phyloP scores from a whole-genome alignment of 768 basidiomycete species.

The Lactarius akahatsu region DNA sequence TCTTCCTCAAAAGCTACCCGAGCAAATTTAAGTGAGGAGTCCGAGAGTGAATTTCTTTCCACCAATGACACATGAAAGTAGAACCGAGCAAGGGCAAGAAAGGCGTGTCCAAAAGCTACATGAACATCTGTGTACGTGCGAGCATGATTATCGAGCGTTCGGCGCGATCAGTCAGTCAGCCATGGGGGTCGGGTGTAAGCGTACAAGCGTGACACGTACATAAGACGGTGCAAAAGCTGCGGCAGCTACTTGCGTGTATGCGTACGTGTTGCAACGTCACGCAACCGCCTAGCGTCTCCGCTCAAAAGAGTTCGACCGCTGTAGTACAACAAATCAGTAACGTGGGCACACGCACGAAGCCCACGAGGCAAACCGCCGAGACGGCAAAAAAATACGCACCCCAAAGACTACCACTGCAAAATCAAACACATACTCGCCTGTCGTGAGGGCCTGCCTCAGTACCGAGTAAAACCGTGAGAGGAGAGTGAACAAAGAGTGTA shows the following conservation, averaged over 20 bases:
- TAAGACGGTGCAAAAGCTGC: neutral
- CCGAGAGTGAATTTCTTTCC: neutral
- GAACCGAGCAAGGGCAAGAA: neutral
- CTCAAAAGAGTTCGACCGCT: constrained; percentile 79
- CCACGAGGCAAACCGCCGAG: constrained; percentile 1
- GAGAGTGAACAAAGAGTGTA: constrained; percentile 34
- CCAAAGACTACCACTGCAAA: constrained; percentile 83
- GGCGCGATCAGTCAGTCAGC: neutral
- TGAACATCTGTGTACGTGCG: neutral
- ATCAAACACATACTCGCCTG: constrained; percentile 85
- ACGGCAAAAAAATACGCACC: constrained; percentile 44
- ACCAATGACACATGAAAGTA: neutral
- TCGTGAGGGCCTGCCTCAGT: neutral
- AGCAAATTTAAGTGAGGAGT: neutral
- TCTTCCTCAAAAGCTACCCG: neutral
- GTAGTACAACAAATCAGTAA: constrained; percentile 2
- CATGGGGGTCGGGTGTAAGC: neutral
- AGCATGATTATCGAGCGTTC: neutral
- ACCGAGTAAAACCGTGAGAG: constrained; percentile 20
- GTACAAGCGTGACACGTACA: neutral
- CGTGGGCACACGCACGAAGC: constrained; percentile 8
- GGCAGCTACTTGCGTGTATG: neutral
- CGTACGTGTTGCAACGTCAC: neutral
- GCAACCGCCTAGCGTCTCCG: constrained; percentile 41
- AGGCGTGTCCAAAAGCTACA: constrained; percentile 8